Percentiles rank a stretch among this genome's conserved stretches.
These are phyloP conservation scores for Aspergillus transmontanensis DNA, from an alignment of 2,329 filamentous ascomycete species.

Conservation along the genomic window DNA sequence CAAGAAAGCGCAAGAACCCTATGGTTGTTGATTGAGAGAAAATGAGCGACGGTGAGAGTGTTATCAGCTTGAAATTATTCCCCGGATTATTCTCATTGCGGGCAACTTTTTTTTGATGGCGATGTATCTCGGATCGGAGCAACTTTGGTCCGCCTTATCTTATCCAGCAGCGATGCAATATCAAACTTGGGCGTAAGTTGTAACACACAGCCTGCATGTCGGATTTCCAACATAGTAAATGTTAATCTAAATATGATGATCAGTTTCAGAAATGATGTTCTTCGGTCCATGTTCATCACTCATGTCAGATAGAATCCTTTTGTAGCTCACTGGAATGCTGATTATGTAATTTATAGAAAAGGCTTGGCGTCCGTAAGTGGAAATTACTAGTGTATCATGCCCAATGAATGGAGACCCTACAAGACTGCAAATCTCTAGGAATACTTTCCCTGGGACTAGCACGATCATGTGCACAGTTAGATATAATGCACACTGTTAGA, in stretches of 20 bases:
- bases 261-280: no score
- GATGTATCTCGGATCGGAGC: conserved; percentile 27
- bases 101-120: conserved; percentile 25
- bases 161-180: conserved; percentile 20
- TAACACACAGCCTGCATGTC: no score
- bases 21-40: conserved; percentile 28
- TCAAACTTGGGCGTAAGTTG: no score
- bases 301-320: no score
- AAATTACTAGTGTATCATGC: conserved; percentile 3
- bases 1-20: conserved; percentile 29
- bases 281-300: no score
- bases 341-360: not conserved
- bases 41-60: not conserved
- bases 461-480: not conserved
- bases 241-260: no score
- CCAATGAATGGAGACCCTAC: not conserved
- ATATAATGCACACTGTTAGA: conserved; percentile 1
- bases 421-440: not conserved
- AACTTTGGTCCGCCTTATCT: conserved; percentile 32
- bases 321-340: not conserved
- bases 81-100: conserved; percentile 9
- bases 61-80: conserved; percentile 11
- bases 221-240: no score
- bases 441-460: not conserved
- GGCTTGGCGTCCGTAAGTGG: conserved; percentile 9